Base-by-base conservation (phyloP, 768 basidiomycete species). In the Lentinus tigrinus region DNA sequence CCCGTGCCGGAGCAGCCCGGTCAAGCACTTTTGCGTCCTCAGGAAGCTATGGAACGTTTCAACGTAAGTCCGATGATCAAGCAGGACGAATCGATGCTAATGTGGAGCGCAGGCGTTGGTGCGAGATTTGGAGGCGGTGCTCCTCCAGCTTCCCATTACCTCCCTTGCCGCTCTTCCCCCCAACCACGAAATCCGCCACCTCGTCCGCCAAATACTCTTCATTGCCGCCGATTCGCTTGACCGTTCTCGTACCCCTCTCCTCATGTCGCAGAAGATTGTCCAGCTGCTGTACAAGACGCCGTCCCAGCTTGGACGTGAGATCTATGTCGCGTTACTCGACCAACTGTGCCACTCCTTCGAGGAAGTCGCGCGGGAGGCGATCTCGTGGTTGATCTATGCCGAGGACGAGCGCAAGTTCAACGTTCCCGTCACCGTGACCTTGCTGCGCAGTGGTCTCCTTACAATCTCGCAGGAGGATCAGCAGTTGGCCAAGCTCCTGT, bases 361-460 rank as follows among this genome's bases (percentile, higher is more conserved):
- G 64, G 93, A 96, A 63, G 96, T 98, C 44, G 92, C 90, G 17
- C 95, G 95, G 72, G 97, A 99, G 74, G 97, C 96, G 6, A 90
- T 95, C 49, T 91, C 91, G 2, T 99, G 97, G 97, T 77, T 99
- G 47, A 76, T 98, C 44, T 97, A 94, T 69, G 92, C 97, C 3
- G 95, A 98, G 69, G 97, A 99, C 69, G 92, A 95, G 93, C 93
- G 97, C 66, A 99, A 99, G 75, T 90, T 91, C 75, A 98, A 98
- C 68, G 87, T 98, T 11, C 85, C 94, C 11, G 96, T 97, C 63
- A 97, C 95, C 0, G 85, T 93, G 27, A 91, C 93, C 1, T 81
- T 99, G 37, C 77, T 98, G 53, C 85, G 89, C 43, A 91, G 91
- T 53, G 87, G 90, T 49, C 82, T 98, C 23, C 81, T 99, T 69